A percentile compares a stretch with the other conserved stretches of the same genome.
These are phyloP conservation scores for Colletotrichum neosansevieriae DNA, from an alignment of 2,329 filamentous ascomycete species.

Conservation along the genomic window DNA sequence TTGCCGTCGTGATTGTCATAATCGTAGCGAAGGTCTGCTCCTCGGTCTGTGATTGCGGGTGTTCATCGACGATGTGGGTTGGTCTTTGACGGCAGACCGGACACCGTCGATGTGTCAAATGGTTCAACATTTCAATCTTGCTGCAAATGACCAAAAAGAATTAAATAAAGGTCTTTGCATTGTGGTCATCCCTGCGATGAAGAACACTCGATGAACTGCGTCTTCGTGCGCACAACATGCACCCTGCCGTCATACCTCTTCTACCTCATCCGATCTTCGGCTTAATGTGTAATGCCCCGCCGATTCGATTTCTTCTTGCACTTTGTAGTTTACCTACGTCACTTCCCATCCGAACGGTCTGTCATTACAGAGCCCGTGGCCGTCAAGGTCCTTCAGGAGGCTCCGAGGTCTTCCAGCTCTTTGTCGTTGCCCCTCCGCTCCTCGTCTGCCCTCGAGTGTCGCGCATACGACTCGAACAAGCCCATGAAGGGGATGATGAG, in stretches of 20 bases:
- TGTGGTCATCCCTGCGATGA: neutral
- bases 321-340: neutral
- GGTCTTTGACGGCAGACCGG: neutral
- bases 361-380: neutral
- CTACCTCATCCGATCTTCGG: constrained; percentile 35
- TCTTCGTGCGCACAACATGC: neutral
- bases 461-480: constrained; percentile 33
- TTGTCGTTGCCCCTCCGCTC: constrained; percentile 15
- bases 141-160: neutral
- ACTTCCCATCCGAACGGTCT: neutral
- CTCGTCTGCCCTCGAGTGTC: constrained; percentile 10
- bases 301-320: neutral
- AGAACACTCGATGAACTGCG: constrained; percentile 22
- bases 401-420: constrained; percentile 8
- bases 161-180: neutral
- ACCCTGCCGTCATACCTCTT: neutral
- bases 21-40: neutral
- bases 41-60: neutral
- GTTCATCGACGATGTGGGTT: neutral
- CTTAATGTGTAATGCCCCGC: neutral
- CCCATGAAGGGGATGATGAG: constrained; percentile 40
- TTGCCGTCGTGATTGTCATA: neutral
- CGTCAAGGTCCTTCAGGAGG: constrained; percentile 15
- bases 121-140: neutral
- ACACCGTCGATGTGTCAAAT: constrained; percentile 4